Base-by-base conservation (phyloP, 495 filamentous ascomycete genomes). In the Parachaetomium inaequale region DNA sequence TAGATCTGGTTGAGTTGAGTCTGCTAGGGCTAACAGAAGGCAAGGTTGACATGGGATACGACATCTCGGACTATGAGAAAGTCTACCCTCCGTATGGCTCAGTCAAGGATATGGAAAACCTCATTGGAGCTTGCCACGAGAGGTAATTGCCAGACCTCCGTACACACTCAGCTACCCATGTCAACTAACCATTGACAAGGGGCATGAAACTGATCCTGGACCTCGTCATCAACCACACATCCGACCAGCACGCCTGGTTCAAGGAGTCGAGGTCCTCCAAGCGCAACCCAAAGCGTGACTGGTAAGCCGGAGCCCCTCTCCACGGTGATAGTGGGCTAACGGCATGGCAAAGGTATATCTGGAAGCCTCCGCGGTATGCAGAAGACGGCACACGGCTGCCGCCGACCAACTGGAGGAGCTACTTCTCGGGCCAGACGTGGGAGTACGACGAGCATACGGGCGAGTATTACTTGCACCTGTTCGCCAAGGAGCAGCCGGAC, bases 151-250 rank as follows among this genome's bases (percentile, higher is more conserved):
- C 21, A 4, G 7, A 7, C n/a, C 49, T 21, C 8, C 31, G 12
- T 17, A 15, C 4, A 8, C n/a, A 29, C 0, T 29, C 14, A n/a
- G 25, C 1, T 1, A 6, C 4, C 0, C 25, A 42, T 23, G 50
- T 5, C 31, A 12, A 17, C 53, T 63, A 21, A 63, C 40, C 74
- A 77, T 84, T 58, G 57, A 2, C 40, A 11, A 76, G 85, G 12
- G 86, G 79, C 4, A 88, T 92, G 85, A 88, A 84, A 67, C 69
- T 91, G 29, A 77, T 91, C 15, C 82, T 92, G 70, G 88, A 92
- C 69, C 72, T 91, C 25, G 88, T 92, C 0, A 82, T 90, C 40
- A 92, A 92, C 65, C 89, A 92, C 71, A 90, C 87, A n/a, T 87
- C 82, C n/a, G 84, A 89, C 60, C 80, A 90, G 74, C 87, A 90